Percentiles rank a stretch among this genome's conserved stretches.
Conservation (phyloP, 2,329 filamentous ascomycete genomes). For the Ophiocordyceps sinensis region DNA sequence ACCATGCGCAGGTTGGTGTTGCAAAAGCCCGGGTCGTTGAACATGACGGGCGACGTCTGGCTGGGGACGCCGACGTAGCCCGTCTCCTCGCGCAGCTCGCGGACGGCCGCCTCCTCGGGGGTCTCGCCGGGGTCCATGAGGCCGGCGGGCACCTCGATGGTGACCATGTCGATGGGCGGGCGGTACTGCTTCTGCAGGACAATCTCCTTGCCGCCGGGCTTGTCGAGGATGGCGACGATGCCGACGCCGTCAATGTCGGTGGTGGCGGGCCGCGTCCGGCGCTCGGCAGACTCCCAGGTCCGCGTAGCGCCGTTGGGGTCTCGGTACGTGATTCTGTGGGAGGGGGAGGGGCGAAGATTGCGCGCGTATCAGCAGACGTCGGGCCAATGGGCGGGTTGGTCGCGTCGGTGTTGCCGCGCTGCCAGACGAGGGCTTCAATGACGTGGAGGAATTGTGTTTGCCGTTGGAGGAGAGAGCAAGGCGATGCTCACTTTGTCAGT, state of each 20-base stretch:
- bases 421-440: too few relatives aligned
- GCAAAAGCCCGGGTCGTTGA: conserved; percentile 51
- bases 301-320: conserved; percentile 45
- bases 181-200: conserved; percentile 55
- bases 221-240: conserved; percentile 54
- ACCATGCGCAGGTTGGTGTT: conserved; percentile 56
- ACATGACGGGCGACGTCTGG: conserved; percentile 51
- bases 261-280: conserved; percentile 48
- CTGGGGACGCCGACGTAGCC: conserved; percentile 43
- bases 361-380: not conserved
- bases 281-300: conserved; percentile 60
- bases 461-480: too few relatives aligned
- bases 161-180: conserved; percentile 42
- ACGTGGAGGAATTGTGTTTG: too few relatives aligned
- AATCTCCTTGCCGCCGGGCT: conserved; percentile 36
- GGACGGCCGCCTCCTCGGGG: conserved; percentile 43
- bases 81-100: conserved; percentile 53
- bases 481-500: conserved; percentile 33
- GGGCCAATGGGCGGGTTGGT: not conserved
- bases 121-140: conserved; percentile 48
- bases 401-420: too few relatives aligned
- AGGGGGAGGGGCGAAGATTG: not conserved
- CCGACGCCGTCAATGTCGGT: conserved; percentile 58
- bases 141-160: conserved; percentile 51
- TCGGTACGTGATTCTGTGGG: conserved; percentile 42